Conservation (phyloP, 2,329 filamentous ascomycete species). For the Helminthosporium solani region DNA sequence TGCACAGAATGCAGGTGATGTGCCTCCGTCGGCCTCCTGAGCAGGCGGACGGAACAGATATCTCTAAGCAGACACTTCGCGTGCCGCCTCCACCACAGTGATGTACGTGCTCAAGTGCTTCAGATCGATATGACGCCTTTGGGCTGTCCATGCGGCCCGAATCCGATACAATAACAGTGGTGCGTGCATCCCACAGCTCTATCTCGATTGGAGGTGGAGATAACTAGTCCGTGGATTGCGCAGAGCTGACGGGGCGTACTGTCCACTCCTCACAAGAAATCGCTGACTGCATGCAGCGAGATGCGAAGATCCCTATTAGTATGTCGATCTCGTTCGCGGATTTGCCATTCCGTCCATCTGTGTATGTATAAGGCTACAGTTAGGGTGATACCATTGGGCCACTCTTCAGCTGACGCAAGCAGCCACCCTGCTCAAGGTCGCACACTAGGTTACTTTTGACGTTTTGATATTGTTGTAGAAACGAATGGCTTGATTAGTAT, state of each 20-base stretch:
- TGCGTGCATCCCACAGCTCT: no score
- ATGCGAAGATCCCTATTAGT: no score
- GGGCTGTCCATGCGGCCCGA: background rate
- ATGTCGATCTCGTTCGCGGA: no score
- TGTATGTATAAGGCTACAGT: background rate
- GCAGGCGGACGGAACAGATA: background rate
- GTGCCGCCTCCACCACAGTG: background rate
- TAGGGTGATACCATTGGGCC: background rate
- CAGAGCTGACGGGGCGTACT: no score
- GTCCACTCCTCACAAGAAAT: no score
- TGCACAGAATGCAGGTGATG: background rate
- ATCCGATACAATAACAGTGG: background rate
- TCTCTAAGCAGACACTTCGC: background rate
- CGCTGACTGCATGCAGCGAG: background rate
- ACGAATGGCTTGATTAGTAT: no score
- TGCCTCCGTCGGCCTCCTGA: background rate
- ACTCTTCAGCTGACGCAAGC: background rate
- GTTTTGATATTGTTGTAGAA: no score
- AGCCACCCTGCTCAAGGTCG: no score
- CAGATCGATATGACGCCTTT: background rate
- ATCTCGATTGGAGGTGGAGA: no score
- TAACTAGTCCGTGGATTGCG: no score
- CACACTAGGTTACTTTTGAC: no score
- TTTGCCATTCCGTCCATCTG: background rate
- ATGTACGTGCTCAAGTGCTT: background rate